Evolutionary conservation across 208 protist species (phyloP).

Genomic region (Trichomonas gallinae): DNA sequence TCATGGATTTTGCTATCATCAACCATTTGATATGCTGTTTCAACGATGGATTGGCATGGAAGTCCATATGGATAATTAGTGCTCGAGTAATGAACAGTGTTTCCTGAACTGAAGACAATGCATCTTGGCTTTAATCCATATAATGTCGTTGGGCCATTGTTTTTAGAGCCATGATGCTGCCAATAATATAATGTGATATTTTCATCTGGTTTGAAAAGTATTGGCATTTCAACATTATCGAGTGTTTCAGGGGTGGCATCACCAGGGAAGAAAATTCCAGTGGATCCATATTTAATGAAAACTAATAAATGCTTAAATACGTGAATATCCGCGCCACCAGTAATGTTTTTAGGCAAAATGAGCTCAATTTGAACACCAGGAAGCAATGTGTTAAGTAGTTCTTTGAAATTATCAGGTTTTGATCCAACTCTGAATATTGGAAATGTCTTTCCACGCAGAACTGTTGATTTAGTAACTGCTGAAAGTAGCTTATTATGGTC

Average conservation of each 20-base stretch:
- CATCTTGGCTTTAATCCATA: neutral
- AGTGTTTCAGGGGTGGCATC: neutral
- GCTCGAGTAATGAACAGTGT: neutral
- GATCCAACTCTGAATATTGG: neutral
- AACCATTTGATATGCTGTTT: neutral
- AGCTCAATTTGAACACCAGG: neutral
- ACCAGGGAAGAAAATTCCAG: neutral
- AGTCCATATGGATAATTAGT: neutral
- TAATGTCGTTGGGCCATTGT: neutral
- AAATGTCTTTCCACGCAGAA: neutral
- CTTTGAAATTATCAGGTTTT: neutral
- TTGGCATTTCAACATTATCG: neutral
- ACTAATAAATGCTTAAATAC: neutral
- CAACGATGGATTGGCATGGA: neutral
- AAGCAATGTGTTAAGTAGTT: neutral
- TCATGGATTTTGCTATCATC: neutral
- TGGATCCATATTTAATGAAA: neutral
- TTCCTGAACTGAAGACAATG: neutral
- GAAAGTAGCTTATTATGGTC: neutral
- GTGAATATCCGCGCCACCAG: neutral
- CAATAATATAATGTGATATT: neutral
- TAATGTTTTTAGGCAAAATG: neutral
- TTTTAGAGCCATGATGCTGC: neutral
- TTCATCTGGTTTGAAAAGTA: neutral
- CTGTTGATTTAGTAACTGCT: neutral